Percentiles rank a stretch among this genome's conserved stretches.
phyloP scores from a whole-genome alignment of 139 green algal species.

The Haematococcus lacustris region DNA sequence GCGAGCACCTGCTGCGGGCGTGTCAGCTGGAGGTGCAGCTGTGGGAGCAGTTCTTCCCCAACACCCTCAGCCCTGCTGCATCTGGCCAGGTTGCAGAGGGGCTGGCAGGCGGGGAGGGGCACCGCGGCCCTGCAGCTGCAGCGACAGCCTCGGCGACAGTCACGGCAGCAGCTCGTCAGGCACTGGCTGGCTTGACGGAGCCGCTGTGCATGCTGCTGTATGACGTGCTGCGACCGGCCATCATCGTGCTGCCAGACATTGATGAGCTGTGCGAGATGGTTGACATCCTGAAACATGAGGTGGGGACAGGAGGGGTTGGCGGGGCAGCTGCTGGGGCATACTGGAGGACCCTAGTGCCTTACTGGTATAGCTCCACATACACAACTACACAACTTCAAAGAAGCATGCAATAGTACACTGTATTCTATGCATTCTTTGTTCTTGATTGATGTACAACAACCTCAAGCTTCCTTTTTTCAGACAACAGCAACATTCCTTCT shows the following conservation, averaged over 20 bases:
- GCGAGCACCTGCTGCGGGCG: constrained; percentile 76
- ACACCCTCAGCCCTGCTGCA: background rate
- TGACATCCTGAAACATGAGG: constrained; percentile 75
- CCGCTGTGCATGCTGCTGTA: constrained; percentile 85
- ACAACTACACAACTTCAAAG: no score
- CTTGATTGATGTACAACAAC: no score
- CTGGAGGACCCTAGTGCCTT: no score
- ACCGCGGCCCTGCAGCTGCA: background rate
- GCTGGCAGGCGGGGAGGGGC: background rate
- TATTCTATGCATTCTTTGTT: no score
- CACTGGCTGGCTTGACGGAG: constrained; percentile 68
- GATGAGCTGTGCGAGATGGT: constrained; percentile 84
- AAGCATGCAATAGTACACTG: no score
- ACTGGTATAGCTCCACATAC: no score
- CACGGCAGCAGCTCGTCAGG: no score
- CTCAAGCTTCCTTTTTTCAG: no score
- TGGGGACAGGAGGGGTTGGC: no score
- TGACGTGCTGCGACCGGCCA: constrained; percentile 65
- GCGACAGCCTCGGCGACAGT: no score
- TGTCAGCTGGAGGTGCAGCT: constrained; percentile 75
- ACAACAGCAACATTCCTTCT: no score
- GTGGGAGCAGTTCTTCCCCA: constrained; percentile 83
- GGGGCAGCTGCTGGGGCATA: no score
- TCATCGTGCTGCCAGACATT: constrained; percentile 74
- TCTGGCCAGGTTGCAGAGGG: background rate